Percentiles rank a stretch among this genome's conserved stretches.
These are phyloP conservation scores for Calcarisporium arbuscula DNA, from an alignment of 2,329 filamentous ascomycete genomes.

Conservation along the genomic window DNA sequence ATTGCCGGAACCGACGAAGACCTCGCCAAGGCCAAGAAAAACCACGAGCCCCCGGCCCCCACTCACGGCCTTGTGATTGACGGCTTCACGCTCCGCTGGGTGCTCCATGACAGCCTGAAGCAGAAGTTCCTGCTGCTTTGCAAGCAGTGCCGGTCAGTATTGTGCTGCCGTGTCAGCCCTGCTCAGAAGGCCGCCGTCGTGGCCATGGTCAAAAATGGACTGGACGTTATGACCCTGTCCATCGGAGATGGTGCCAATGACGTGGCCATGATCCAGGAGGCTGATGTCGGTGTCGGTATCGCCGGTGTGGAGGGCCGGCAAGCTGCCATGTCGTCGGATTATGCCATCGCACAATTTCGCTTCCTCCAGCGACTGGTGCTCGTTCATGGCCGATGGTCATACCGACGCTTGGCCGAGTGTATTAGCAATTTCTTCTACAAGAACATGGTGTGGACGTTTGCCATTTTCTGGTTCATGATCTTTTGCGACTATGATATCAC, in stretches of 20 bases:
- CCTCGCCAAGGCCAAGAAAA: constrained; percentile 68
- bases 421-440: constrained; percentile 99
- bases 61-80: constrained; percentile 95
- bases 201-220: constrained; percentile 84
- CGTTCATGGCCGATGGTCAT: constrained; percentile 94
- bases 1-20: constrained; percentile 84
- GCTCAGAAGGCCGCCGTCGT: constrained; percentile 98
- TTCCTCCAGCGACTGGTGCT: constrained; percentile 80
- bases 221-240: constrained; percentile 93
- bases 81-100: constrained; percentile 84
- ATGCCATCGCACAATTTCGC: constrained; percentile 89
- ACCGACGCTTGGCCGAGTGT: constrained; percentile 82
- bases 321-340: constrained; percentile 94
- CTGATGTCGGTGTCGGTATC: constrained; percentile 93
- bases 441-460: constrained; percentile 97
- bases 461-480: constrained; percentile 96
- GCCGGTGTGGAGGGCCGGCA: constrained; percentile 88
- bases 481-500: constrained; percentile 95
- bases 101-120: constrained; percentile 73
- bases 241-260: constrained; percentile 94
- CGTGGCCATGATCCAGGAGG: constrained; percentile 96
- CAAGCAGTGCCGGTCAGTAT: constrained; percentile 93
- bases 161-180: constrained; percentile 95
- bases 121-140: constrained; percentile 93
- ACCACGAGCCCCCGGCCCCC: constrained; percentile 77